Evolutionary conservation across 345 rosid species (phyloP).

Genomic region (Odontarrhena argentea): DNA sequence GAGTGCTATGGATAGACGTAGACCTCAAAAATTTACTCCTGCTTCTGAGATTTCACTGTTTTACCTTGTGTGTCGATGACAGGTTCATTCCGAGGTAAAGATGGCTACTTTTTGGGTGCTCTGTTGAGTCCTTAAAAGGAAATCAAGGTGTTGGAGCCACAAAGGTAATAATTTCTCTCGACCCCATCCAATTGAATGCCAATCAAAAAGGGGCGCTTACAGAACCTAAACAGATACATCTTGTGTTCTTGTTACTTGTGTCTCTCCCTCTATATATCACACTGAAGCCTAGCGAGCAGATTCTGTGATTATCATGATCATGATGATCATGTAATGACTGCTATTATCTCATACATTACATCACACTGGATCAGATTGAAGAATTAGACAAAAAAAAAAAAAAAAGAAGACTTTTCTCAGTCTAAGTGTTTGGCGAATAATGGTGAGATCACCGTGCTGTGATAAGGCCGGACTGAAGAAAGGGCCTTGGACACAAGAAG

Average conservation of each 20-base stretch:
- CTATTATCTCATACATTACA: constrained; percentile 18
- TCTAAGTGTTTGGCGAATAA: constrained; percentile 34
- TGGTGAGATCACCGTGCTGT: constrained; percentile 82
- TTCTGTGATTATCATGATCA: constrained; percentile 30
- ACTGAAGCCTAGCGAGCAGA: constrained; percentile 30
- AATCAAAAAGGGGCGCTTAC: constrained; percentile 34
- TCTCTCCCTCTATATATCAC: constrained; percentile 42
- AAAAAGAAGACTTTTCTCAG: constrained; percentile 21
- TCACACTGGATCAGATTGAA: constrained; percentile 15
- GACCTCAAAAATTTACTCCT: constrained; percentile 27
- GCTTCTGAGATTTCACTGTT: constrained; percentile 21
- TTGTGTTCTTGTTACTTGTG: constrained; percentile 23
- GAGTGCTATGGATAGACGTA: constrained; percentile 32
- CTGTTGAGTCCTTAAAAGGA: constrained; percentile 35
- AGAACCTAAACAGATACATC: constrained; percentile 37
- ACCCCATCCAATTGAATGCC: constrained; percentile 44
- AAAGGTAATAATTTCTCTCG: constrained; percentile 31
- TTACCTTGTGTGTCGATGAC: constrained; percentile 6
- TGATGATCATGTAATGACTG: constrained; percentile 20
- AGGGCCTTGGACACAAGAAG: constrained; percentile 98
- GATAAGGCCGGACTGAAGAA: constrained; percentile 88
- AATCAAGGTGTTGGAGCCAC: constrained; percentile 40
- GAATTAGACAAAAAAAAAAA: neutral
- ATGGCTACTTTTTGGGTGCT: constrained; percentile 12
- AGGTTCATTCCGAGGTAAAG: constrained; percentile 23